phyloP scores from a whole-genome alignment of 371 early-diverging fungal genomes.

The Zychaea mexicana region DNA sequence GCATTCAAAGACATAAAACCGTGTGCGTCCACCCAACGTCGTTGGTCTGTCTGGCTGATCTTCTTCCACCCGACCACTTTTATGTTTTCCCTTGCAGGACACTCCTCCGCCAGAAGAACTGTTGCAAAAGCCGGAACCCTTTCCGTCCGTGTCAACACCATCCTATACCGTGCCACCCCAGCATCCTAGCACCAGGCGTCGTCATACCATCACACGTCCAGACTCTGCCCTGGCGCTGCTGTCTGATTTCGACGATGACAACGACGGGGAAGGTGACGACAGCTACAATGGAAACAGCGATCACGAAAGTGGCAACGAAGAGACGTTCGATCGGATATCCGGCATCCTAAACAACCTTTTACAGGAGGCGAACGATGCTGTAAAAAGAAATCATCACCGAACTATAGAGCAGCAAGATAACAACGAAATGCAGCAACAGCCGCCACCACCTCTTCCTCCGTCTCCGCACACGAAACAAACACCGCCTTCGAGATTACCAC shows the following conservation, averaged over 20 bases:
- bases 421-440: neutral
- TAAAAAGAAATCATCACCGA: neutral
- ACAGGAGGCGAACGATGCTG: constrained; percentile 49
- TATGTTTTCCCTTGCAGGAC: constrained; percentile 12
- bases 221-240: constrained; percentile 38
- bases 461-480: constrained; percentile 1
- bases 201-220: constrained; percentile 27
- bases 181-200: neutral
- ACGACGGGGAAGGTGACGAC: neutral
- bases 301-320: constrained; percentile 26
- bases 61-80: no score
- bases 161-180: neutral
- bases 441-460: constrained; percentile 11
- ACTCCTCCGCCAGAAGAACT: constrained; percentile 22
- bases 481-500: constrained; percentile 25
- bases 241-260: constrained; percentile 24
- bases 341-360: constrained; percentile 40
- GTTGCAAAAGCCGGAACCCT: constrained; percentile 22
- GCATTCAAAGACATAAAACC: neutral
- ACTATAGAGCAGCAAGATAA: constrained; percentile 14
- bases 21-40: neutral
- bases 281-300: no score
- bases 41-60: neutral
- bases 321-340: constrained; percentile 46
- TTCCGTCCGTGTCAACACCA: constrained; percentile 33